Percentiles rank a stretch among this genome's conserved stretches.
phyloP scores from a whole-genome alignment of 2,329 filamentous ascomycete genomes.

The Cercospora canescens region DNA sequence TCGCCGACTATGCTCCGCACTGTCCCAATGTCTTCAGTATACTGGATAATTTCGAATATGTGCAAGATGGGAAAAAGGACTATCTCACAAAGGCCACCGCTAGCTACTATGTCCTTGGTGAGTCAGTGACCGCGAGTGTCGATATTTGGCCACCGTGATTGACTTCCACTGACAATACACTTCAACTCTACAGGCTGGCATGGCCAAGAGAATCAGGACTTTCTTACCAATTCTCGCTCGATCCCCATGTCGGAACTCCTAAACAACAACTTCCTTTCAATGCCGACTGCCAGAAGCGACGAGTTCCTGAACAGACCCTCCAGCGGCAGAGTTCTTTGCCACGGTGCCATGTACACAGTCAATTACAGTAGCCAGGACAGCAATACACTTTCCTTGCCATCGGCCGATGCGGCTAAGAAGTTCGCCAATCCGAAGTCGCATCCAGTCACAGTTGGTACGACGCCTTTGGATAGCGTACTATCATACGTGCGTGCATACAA shows the following conservation, averaged over 20 bases:
- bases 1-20: constrained; percentile 13
- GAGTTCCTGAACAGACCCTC: neutral
- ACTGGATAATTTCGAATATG: constrained; percentile 10
- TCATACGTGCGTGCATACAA: constrained; percentile 8
- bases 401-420: neutral
- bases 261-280: neutral
- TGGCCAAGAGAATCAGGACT: constrained; percentile 12
- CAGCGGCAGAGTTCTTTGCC: neutral
- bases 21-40: constrained; percentile 14
- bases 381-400: neutral
- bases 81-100: constrained; percentile 11
- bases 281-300: neutral
- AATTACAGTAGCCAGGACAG: neutral
- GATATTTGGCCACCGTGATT: too few species aligned
- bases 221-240: neutral
- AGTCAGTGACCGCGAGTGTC: neutral
- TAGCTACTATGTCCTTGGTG: constrained; percentile 9
- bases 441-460: constrained; percentile 15
- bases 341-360: constrained; percentile 13
- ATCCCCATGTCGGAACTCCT: neutral
- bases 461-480: constrained; percentile 6
- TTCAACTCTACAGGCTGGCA: constrained; percentile 17
- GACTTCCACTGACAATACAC: too few species aligned
- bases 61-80: neutral
- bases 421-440: neutral